Conservation (phyloP, 306 rosid species). For the Chamaecrista fasciculata region DNA sequence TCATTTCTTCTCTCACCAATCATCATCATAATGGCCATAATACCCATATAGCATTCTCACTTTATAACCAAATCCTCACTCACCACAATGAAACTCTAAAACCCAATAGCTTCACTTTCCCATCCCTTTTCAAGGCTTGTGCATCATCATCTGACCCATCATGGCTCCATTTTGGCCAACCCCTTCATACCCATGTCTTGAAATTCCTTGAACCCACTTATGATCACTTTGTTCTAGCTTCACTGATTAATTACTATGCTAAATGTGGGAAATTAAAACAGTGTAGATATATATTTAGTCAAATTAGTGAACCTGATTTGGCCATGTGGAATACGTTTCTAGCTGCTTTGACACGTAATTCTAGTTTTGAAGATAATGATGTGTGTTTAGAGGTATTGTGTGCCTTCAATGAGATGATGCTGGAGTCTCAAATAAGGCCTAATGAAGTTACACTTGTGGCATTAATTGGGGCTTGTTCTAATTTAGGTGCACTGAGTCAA, state of each 20-base stretch:
- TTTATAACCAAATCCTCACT: constrained; percentile 32
- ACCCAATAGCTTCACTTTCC: constrained; percentile 51
- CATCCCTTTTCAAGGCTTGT: constrained; percentile 48
- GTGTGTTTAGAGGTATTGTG: constrained; percentile 33
- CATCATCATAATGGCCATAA: not conserved
- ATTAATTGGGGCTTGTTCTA: constrained; percentile 40
- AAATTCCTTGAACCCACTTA: constrained; percentile 43
- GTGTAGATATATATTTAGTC: constrained; percentile 35
- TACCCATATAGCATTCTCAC: constrained; percentile 34
- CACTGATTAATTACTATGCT: constrained; percentile 44
- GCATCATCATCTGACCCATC: constrained; percentile 16
- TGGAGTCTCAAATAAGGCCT: constrained; percentile 29
- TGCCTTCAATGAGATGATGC: constrained; percentile 38
- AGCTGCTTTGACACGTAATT: constrained; percentile 33
- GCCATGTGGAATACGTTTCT: constrained; percentile 44
- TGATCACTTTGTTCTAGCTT: constrained; percentile 45
- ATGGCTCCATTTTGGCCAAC: constrained; percentile 36
- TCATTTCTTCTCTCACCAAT: constrained; percentile 39
- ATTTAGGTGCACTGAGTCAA: constrained; percentile 45
- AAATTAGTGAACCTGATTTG: constrained; percentile 41
- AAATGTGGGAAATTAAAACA: constrained; percentile 36
- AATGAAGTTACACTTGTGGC: constrained; percentile 50
- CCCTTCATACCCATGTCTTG: constrained; percentile 46
- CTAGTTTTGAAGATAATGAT: constrained; percentile 29
- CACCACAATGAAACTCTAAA: constrained; percentile 8